Evolutionary conservation across 2,329 filamentous ascomycete genomes (phyloP), one percentile per base, ranked within the genome.

Genomic region (Ophiostoma quercus): DNA sequence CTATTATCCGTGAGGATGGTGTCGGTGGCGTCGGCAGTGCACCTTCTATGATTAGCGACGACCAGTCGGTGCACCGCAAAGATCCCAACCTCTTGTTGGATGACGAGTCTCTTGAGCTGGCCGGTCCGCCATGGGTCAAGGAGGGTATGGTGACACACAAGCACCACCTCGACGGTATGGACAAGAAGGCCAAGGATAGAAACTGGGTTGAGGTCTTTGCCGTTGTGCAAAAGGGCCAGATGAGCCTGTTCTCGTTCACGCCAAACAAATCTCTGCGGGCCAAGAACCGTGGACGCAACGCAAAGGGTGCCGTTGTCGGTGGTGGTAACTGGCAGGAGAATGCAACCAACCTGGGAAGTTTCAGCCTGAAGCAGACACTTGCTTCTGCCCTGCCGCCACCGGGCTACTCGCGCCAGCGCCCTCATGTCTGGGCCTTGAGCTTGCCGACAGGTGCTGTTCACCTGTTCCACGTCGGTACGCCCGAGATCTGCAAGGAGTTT

Each of bases 301-400:
- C 82, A 68, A 83, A 82, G 70, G 84, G 85, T 11, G 88, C 87
- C 14, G 87, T 89, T 7, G 95, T 98, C 1, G 95, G 95, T 74
- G 95, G 95, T 72, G 95, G 95, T 32, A 98, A 99, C 78, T 99
- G 95, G 95, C 94, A 94, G 78, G 94, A 97, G 74, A 98, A 96
- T 77, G 95, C 95, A 5, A 93, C 96, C 73, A 92, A 89, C 73
- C 84, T 97, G 11, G 94, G 92, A 75, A 90, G 90, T 25, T 98
- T 97, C 78, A 88, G 91, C 62, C 87, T 99, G 8, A 88, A 94
- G 25, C 94, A 98, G 78, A 96, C 94, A 0, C 91, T 98, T 73
- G 95, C 95, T 12, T 97, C 92, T 70, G 88, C 91, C 0, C 85
- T 99, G 16, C 95, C 95, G 9, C 86, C 93, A 0, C 94, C 95